Percentiles rank a stretch among this genome's conserved stretches.
Conservation (phyloP, 148 eudicot species). For the Cornus suecica region DNA sequence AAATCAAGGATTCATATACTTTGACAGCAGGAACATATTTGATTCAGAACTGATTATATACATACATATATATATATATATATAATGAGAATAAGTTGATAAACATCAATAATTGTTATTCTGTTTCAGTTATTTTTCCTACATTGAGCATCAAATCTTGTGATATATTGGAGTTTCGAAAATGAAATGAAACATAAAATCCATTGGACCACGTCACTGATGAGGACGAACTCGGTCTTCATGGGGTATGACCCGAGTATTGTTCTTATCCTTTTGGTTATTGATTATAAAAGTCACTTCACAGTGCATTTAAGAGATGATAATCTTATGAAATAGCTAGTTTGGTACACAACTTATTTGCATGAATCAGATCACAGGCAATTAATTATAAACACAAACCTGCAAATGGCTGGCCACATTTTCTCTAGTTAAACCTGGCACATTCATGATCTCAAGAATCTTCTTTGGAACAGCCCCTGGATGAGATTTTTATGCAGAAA, state of each 20-base stretch:
- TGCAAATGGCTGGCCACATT: constrained; percentile 72
- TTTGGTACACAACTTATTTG: too few species aligned
- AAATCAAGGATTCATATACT: too few species aligned
- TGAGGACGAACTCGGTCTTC: too few species aligned
- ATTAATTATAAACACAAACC: constrained; percentile 31
- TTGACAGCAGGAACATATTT: too few species aligned
- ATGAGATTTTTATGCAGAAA: neutral
- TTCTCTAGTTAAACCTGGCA: constrained; percentile 52
- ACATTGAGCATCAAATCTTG: neutral
- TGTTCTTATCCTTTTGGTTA: neutral
- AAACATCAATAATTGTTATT: neutral
- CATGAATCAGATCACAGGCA: neutral
- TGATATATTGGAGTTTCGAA: too few species aligned
- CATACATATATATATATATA: too few species aligned
- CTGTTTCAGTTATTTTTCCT: neutral
- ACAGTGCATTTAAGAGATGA: neutral
- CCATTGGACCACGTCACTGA: too few species aligned
- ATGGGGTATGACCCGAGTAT: too few species aligned
- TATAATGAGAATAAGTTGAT: neutral
- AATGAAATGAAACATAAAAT: too few species aligned
- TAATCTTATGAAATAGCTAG: neutral
- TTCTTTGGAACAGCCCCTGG: constrained; percentile 60
- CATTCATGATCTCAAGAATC: constrained; percentile 51
- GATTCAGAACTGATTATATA: too few species aligned
- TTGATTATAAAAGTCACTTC: neutral